Evolutionary conservation across 2,329 filamentous ascomycete species (phyloP).

Genomic region (Didymella segeticola): DNA sequence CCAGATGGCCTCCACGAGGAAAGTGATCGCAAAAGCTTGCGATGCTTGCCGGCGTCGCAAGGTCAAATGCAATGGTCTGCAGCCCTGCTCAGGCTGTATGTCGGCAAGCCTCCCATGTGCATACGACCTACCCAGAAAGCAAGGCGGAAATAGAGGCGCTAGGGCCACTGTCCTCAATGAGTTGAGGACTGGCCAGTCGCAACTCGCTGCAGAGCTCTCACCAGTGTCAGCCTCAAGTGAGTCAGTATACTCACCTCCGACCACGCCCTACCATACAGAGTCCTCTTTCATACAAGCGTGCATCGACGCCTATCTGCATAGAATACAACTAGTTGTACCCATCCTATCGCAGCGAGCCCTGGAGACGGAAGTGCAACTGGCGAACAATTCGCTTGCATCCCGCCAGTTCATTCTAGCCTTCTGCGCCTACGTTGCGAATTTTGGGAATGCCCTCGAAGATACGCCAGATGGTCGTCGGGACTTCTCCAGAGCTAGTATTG

Average conservation of each 20-base stretch:
- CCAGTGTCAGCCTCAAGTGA: background rate
- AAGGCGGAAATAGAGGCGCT: slow-evolving; percentile 78
- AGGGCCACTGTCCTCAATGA: slow-evolving; percentile 79
- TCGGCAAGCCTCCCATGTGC: slow-evolving; percentile 67
- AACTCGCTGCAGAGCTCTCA: background rate
- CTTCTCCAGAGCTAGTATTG: background rate
- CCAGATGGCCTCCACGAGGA: slow-evolving; percentile 5
- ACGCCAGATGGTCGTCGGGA: background rate
- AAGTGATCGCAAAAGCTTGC: slow-evolving; percentile 61
- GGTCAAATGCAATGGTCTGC: slow-evolving; percentile 74
- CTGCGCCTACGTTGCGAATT: slow-evolving; percentile 47
- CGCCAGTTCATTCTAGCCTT: slow-evolving; percentile 46
- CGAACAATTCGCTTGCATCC: slow-evolving; percentile 27
- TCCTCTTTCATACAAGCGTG: slow-evolving; percentile 69
- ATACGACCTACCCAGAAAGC: slow-evolving; percentile 77
- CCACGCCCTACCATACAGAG: slow-evolving; percentile 1
- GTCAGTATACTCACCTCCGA: background rate
- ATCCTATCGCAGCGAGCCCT: slow-evolving; percentile 34
- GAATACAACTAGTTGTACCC: slow-evolving; percentile 65
- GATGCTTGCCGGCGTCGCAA: slow-evolving; percentile 77
- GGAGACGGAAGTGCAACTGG: slow-evolving; percentile 28
- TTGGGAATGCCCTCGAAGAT: slow-evolving; percentile 25
- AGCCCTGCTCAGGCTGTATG: slow-evolving; percentile 74
- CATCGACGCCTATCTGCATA: slow-evolving; percentile 71
- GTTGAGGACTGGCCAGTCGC: slow-evolving; percentile 67